Conservation (phyloP, 2,329 filamentous ascomycete genomes). For the Bipolaris oryzae region DNA sequence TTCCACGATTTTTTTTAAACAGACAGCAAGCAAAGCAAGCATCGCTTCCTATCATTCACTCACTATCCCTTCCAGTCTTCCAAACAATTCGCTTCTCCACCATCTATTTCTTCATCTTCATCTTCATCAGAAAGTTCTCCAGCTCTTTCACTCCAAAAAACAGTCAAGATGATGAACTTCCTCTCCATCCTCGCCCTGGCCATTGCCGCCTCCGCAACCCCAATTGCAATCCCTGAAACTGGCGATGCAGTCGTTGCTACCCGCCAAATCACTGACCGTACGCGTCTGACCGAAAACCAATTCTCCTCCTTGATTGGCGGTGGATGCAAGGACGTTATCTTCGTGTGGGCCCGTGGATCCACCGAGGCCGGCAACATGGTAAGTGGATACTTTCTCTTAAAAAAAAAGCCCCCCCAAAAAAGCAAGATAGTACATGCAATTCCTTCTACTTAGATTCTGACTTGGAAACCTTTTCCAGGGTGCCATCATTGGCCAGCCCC, state of each 20-base stretch:
- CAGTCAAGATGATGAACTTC: neutral
- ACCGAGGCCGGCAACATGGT: conserved; percentile 9
- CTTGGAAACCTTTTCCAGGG: neutral
- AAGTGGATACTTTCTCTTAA: neutral
- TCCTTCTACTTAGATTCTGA: neutral
- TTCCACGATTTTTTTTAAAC: neutral
- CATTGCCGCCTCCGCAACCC: conserved; percentile 1
- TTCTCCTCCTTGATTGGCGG: neutral
- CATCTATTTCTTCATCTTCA: neutral
- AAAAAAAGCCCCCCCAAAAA: neutral
- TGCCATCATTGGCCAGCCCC: conserved; percentile 5
- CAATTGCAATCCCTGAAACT: neutral
- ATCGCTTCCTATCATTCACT: neutral
- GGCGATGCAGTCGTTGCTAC: neutral
- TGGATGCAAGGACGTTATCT: conserved; percentile 5
- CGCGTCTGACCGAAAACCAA: conserved; percentile 2
- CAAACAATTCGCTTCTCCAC: neutral
- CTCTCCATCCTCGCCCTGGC: conserved; percentile 4
- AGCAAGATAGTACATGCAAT: neutral
- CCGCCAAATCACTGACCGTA: conserved; percentile 3
- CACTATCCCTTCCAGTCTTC: neutral
- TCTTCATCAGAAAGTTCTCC: neutral
- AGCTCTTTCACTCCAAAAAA: neutral
- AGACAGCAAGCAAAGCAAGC: neutral
- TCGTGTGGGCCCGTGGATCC: conserved; percentile 8